Evolutionary conservation across 2,329 filamentous ascomycete genomes (phyloP).

Genomic region (Acephala macrosclerotiorum): DNA sequence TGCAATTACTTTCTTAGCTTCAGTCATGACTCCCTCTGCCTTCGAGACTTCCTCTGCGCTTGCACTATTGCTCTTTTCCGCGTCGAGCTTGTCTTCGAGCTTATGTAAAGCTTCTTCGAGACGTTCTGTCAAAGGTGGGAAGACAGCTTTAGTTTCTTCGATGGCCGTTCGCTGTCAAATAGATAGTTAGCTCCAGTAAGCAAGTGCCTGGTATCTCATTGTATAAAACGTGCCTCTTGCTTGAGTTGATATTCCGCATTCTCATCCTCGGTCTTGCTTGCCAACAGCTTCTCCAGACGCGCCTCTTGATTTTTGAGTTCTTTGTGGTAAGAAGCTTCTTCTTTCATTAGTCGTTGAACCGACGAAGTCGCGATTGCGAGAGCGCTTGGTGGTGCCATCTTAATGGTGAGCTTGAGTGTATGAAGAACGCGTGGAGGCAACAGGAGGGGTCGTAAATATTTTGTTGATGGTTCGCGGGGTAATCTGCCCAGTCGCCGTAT

Average conservation of each 20-base stretch:
- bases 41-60: slow-evolving; percentile 55
- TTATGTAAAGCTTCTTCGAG: slow-evolving; percentile 76
- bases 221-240: slow-evolving; percentile 74
- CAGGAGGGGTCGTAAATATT: background rate
- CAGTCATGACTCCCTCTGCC: slow-evolving; percentile 51
- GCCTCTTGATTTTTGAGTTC: slow-evolving; percentile 80
- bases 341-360: slow-evolving; percentile 86
- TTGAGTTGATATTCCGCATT: slow-evolving; percentile 82
- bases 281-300: slow-evolving; percentile 66
- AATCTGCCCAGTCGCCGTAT: background rate
- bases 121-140: slow-evolving; percentile 74
- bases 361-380: slow-evolving; percentile 82
- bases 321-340: slow-evolving; percentile 88
- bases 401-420: background rate
- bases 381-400: slow-evolving; percentile 47
- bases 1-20: slow-evolving; percentile 11
- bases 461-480: background rate
- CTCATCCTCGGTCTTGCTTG: slow-evolving; percentile 61
- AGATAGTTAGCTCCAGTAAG: slow-evolving; percentile 13
- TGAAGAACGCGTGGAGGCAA: background rate
- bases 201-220: background rate
- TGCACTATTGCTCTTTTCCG: slow-evolving; percentile 49
- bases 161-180: slow-evolving; percentile 59
- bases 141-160: slow-evolving; percentile 87
- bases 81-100: slow-evolving; percentile 68